Percentiles rank a stretch among this genome's conserved stretches.
These are phyloP conservation scores for Setaria viridis DNA, from an alignment of 202 grass and related monocot species.

Conservation along the genomic window DNA sequence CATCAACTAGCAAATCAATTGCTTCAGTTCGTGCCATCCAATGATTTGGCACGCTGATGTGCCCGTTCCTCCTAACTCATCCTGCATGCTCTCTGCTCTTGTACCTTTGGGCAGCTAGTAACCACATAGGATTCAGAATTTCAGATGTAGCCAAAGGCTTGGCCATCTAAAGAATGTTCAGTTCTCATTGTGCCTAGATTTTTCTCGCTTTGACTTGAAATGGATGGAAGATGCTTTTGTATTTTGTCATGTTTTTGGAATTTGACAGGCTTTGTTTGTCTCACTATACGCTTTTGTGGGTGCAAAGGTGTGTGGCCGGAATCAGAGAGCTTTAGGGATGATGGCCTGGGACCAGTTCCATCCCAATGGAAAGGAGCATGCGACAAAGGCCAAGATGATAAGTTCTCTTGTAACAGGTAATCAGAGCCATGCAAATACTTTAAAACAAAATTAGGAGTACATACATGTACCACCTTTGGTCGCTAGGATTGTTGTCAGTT, in stretches of 20 bases:
- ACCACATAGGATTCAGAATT: background rate
- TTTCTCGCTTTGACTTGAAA: background rate
- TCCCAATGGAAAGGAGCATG: conserved; percentile 82
- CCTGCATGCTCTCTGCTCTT: conserved; percentile 6
- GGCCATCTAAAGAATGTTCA: conserved; percentile 1
- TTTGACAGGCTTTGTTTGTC: background rate
- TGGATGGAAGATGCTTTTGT: background rate
- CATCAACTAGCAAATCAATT: conserved; percentile 5
- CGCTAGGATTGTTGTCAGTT: background rate
- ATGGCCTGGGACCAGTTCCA: conserved; percentile 70
- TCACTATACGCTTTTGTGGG: conserved; percentile 12
- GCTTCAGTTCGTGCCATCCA: conserved; percentile 12
- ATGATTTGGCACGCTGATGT: conserved; percentile 41
- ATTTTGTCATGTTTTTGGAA: conserved; percentile 3
- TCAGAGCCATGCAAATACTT: background rate
- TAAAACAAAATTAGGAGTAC: background rate
- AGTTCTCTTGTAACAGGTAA: conserved; percentile 88
- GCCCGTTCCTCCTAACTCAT: conserved; percentile 25
- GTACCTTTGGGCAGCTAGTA: background rate
- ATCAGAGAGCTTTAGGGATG: conserved; percentile 88
- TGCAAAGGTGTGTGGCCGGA: conserved; percentile 94
- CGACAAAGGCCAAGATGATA: conserved; percentile 64
- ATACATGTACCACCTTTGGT: background rate
- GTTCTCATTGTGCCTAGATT: background rate
- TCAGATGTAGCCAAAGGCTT: conserved; percentile 11